Evolutionary conservation across 495 filamentous ascomycete species (phyloP).

Genomic region (Tetracladium setigerum): DNA sequence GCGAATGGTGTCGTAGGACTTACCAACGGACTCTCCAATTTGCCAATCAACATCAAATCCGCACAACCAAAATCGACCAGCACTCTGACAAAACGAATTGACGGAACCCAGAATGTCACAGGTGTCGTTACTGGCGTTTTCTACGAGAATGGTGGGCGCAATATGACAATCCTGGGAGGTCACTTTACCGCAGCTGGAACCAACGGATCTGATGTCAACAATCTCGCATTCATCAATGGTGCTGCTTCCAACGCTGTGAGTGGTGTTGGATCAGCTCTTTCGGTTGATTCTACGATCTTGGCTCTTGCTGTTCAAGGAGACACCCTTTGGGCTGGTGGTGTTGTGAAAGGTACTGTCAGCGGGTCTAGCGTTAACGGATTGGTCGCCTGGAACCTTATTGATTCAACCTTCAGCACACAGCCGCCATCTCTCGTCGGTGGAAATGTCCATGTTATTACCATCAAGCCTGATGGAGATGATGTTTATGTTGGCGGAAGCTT

Average conservation of each 20-base stretch:
- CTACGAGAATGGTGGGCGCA: conserved; percentile 57
- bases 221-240: conserved; percentile 65
- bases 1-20: conserved; percentile 64
- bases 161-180: conserved; percentile 83
- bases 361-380: conserved; percentile 63
- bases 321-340: conserved; percentile 75
- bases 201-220: conserved; percentile 65
- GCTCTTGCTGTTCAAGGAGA: conserved; percentile 60
- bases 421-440: conserved; percentile 62
- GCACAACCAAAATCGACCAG: conserved; percentile 23
- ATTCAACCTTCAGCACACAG: conserved; percentile 53
- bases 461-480: conserved; percentile 55
- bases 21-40: conserved; percentile 37
- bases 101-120: conserved; percentile 37
- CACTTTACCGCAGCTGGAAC: conserved; percentile 68
- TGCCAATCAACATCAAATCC: conserved; percentile 56
- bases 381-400: conserved; percentile 66
- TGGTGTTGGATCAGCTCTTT: conserved; percentile 60
- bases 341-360: conserved; percentile 61
- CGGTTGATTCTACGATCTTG: conserved; percentile 65
- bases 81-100: conserved; percentile 49
- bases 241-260: conserved; percentile 51
- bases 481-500: conserved; percentile 87
- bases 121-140: conserved; percentile 73
- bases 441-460: conserved; percentile 63